These are phyloP conservation scores for Isoetes taiwanensis DNA, from an alignment of 75 land plant genomes.

Conservation along the genomic window DNA sequence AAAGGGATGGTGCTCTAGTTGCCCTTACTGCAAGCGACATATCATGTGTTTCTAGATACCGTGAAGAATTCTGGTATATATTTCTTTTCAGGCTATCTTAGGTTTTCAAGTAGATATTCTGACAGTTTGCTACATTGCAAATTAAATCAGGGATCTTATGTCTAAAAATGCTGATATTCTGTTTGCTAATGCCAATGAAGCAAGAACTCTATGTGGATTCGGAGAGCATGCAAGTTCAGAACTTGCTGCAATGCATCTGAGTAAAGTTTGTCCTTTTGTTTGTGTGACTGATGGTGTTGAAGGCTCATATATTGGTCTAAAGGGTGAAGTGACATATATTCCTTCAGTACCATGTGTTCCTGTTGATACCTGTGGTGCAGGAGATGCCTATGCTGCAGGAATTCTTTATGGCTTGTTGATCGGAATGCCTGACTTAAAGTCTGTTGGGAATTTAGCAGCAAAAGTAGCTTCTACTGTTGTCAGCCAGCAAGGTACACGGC, in stretches of 20 bases:
- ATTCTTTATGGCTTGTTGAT: slow-evolving; percentile 63
- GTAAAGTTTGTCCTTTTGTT: slow-evolving; percentile 63
- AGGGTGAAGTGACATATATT: slow-evolving; percentile 66
- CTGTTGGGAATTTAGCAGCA: slow-evolving; percentile 69
- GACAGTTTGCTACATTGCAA: too few species aligned
- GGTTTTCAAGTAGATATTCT: too few species aligned
- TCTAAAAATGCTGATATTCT: slow-evolving; percentile 66
- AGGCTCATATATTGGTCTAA: slow-evolving; percentile 80
- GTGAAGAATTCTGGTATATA: slow-evolving; percentile 72
- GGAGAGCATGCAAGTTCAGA: slow-evolving; percentile 39
- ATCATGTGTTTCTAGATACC: slow-evolving; percentile 66
- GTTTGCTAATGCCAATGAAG: slow-evolving; percentile 80
- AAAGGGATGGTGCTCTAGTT: slow-evolving; percentile 55
- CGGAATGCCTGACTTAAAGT: slow-evolving; percentile 63
- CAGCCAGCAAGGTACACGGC: slow-evolving; percentile 83
- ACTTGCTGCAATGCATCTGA: slow-evolving; percentile 49
- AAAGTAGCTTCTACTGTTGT: slow-evolving; percentile 82
- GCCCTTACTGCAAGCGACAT: slow-evolving; percentile 94
- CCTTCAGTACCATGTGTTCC: slow-evolving; percentile 75
- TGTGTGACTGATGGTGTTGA: slow-evolving; percentile 84
- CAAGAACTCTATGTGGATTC: slow-evolving; percentile 58
- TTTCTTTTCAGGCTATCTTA: too few species aligned
- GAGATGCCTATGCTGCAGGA: slow-evolving; percentile 96
- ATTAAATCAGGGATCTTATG: slow-evolving; percentile 80
- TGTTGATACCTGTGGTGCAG: slow-evolving; percentile 94